Evolutionary conservation across 352 stramenopile genomes (phyloP), one percentile per base, ranked within the genome.

Genomic region (Thalassiosira tumida): DNA sequence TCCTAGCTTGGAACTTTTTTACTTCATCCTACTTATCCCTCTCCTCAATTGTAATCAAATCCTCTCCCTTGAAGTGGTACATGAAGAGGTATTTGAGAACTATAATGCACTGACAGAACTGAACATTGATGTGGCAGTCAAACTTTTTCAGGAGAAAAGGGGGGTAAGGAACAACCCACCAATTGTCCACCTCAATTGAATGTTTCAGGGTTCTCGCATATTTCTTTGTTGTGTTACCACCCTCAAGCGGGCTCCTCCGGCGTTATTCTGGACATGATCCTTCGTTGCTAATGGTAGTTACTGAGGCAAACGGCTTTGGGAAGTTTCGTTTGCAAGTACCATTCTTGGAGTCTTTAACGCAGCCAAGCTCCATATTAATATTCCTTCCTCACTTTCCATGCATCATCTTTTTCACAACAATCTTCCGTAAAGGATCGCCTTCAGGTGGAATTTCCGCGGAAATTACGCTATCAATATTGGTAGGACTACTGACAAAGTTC

Each of bases 31-130:
- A 7, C 24, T 29, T 7, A 67, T 67, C 54, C 54, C n/a, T 31
- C 14, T 7, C 24, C 24, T 67, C 75, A 54, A 90, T 43, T 51
- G 76, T 91, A 24, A 69, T 82, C 65, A 5, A 84, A n/a, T 97
- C 94, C 2, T 81, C 47, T 2, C 96, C 91, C 81, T 96, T 97
- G 89, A 95, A 96, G 0, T 96, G 84, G 54, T 97, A 97, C 76
- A 96, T 94, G 91, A 95, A 95, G 0, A 97, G 33, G 76, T 97
- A 96, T 81, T 96, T 97, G 35, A 97, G 51, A 0, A 91, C 87
- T 6, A 37, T 79, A 37, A 93, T 85, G 17, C 73, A 82, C 0
- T 72, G 80, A 62, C 95, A 96, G 1, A 96, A 89, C 65, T 97
- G 90, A 33, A 97, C 86, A 74, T 96, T 96, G 84, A 96, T 95